Base-by-base conservation (phyloP, 2,329 filamentous ascomycete species). In the Fusarium fujikuroi region DNA sequence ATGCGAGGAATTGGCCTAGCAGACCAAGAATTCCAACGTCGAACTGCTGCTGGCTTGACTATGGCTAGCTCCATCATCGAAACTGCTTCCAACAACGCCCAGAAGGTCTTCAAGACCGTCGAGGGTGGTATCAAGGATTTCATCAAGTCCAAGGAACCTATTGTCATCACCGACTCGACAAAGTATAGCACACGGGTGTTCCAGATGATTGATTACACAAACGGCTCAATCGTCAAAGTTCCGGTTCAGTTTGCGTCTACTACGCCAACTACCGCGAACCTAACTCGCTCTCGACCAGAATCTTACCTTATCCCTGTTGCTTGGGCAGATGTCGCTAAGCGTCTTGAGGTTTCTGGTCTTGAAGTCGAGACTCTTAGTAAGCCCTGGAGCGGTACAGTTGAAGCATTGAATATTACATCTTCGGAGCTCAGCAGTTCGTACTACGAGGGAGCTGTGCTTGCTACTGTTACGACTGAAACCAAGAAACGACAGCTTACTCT, bases 1-100 rank as follows among this genome's bases (percentile, higher is more conserved):
- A 81, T 77, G 23, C 73, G 80, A 43, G 80, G 80, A 2, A 80
- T 81, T 7, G 65, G 76, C 1, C 72, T 81, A 2, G 80, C 71
- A 3, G 73, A 79, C 47, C 79, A 81, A 25, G 74, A 81, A 36
- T 81, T 76, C 15, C 78, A 79, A 52, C 76, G 80, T 3, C 72
- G 80, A 34, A 77, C 78, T 0, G 78, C 78, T 0, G 67, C 79
- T 2, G 80, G 76, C 0, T 50, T 81, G 14, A 75, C 73, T 0
- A 79, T 81, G 75, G 73, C 77, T 1, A 70, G 72, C 34, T 68
- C 78, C 0, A 72, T 80, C 19, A 66, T 81, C 1, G 77, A 81
- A 28, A 80, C 79, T 0, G 77, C 80, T 3, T 76, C 71, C 5
- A 77, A 79, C 21, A 77, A 79, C 28, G 78, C 79, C 0, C 67